A percentile compares a stretch with the other conserved stretches of the same genome.
These are phyloP conservation scores for Uncinocarpus reesii DNA, from an alignment of 2,329 filamentous ascomycete species.

Conservation along the genomic window DNA sequence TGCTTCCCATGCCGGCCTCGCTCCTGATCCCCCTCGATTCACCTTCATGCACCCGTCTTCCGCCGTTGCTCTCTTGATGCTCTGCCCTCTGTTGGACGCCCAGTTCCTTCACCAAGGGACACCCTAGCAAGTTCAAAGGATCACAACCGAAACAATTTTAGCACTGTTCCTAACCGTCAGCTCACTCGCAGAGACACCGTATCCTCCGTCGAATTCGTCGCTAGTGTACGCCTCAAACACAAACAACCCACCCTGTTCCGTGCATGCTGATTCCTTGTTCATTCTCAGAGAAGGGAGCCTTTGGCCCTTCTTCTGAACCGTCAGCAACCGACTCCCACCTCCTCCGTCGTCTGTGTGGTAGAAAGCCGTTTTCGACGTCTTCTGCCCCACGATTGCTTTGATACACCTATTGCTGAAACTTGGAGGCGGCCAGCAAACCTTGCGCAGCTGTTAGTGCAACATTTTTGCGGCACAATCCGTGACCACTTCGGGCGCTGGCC, in stretches of 20 bases:
- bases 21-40: neutral
- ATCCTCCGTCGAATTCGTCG: neutral
- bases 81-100: neutral
- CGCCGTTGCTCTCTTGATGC: neutral
- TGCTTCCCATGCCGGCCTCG: neutral
- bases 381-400: neutral
- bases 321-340: too few species aligned
- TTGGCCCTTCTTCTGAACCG: too few species aligned
- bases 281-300: neutral
- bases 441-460: neutral
- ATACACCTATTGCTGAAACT: neutral
- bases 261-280: neutral
- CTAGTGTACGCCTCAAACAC: slow-evolving; percentile 1
- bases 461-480: neutral
- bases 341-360: neutral
- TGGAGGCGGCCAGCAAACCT: neutral
- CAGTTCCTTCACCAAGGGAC: slow-evolving; percentile 3
- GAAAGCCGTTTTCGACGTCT: neutral
- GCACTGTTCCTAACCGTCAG: neutral
- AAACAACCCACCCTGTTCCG: neutral
- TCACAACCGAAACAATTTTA: slow-evolving; percentile 5
- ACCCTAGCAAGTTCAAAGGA: slow-evolving; percentile 5
- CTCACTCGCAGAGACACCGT: neutral
- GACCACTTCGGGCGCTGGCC: neutral
- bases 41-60: neutral